phyloP scores from a whole-genome alignment of 495 filamentous ascomycete genomes.

The Aspergillus incahuasiensis region DNA sequence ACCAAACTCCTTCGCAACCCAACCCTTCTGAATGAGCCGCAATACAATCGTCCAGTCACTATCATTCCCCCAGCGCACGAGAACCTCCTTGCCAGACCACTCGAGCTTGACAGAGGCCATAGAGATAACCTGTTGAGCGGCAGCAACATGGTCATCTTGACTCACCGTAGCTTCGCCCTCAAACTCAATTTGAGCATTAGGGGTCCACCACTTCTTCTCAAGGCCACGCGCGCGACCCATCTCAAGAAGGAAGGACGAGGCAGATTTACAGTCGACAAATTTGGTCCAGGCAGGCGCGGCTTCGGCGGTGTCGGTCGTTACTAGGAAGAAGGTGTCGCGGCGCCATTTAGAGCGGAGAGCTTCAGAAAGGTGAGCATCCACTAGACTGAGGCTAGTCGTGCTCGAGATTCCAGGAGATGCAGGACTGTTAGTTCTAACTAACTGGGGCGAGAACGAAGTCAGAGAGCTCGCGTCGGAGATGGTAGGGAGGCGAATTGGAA shows the following conservation, averaged over 20 bases:
- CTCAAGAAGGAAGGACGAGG: constrained; percentile 9
- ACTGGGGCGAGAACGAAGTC: not conserved
- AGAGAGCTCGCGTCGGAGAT: not conserved
- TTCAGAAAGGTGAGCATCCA: not conserved
- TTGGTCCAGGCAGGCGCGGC: constrained; percentile 5
- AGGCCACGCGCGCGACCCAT: constrained; percentile 6
- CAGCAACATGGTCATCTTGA: not conserved
- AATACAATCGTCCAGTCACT: constrained; percentile 12
- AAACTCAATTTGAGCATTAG: not conserved
- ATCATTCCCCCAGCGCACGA: constrained; percentile 13
- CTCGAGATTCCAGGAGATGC: not conserved
- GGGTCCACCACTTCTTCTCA: not conserved
- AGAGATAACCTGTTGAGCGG: not conserved
- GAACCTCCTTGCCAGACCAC: constrained; percentile 10
- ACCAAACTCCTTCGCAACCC: constrained; percentile 1
- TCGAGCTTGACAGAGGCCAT: constrained; percentile 10
- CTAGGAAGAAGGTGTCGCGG: constrained; percentile 10
- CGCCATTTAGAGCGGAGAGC: not conserved
- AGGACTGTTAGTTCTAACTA: not conserved
- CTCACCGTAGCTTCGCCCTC: not conserved
- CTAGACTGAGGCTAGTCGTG: not conserved
- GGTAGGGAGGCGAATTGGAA: not conserved
- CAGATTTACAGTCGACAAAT: constrained; percentile 1
- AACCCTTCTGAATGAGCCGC: constrained; percentile 5
- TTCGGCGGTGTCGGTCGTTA: not conserved